Evolutionary conservation across 1,139 yeast species (phyloP), one percentile per base, ranked within the genome.

Genomic region (Casaregolazyma suthepensis): DNA sequence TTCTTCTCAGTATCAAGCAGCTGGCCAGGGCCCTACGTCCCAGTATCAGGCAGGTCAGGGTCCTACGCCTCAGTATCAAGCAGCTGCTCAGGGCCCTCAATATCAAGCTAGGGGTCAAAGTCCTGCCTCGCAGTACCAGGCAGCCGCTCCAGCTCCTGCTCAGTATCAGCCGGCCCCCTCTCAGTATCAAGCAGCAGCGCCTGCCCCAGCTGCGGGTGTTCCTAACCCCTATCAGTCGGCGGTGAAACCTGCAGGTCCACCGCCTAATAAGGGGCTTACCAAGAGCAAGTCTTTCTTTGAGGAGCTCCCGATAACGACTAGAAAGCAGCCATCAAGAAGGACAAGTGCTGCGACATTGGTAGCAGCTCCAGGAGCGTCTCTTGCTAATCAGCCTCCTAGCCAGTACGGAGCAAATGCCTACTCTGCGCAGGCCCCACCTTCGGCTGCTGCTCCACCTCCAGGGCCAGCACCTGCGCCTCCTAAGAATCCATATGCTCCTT

Each of bases 231-330:
- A 22, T 22, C 26, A 22, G 40, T 3, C 40, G 17, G 40, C 40
- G 9, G 17, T 15, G 9, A 35, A 35, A n/a, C 40, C 40, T 35
- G 40, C 40, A 35, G 46, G 42, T 26, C 53, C 55, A 9, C 45
- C 50, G 13, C 54, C 52, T 12, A 54, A 53, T 5, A 48, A 55
- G 35, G 47, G 54, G 31, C 56, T 58, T 5, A 46, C 54, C 7
- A 56, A 60, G 29, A 61, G 60, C 46, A 75, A 76, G 53, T 70
- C 78, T 3, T 82, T 82, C 61, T 82, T 79, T 62, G 84, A 79
- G 57, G 86, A 82, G 54, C 67, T 80, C 45, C 87, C 66, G 20
- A 57, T 62, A 15, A 66, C 67, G 5, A 59, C 61, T 10, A 53
- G 52, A 20, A 61, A 56, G 37, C 56, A 53, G n/a, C 51, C 61